Evolutionary conservation across 345 rosid species (phyloP).

Genomic region (Gossypium raimondii): DNA sequence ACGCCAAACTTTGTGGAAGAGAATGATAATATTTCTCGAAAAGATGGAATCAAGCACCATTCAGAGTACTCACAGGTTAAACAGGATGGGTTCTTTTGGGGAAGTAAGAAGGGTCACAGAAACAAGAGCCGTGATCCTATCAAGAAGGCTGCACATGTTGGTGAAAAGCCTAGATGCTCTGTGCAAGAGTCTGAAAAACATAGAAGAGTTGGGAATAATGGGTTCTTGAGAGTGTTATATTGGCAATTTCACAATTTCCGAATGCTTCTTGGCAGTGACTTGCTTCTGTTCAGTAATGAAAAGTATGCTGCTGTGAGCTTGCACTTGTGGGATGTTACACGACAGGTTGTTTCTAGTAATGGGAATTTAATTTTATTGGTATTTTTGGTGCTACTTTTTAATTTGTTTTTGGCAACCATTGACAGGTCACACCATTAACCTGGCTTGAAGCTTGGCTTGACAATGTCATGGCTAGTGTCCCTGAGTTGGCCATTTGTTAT

Average conservation of each 20-base stretch:
- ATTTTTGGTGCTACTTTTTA: conserved; percentile 2
- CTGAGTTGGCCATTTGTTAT: conserved; percentile 95
- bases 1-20: conserved; percentile 41
- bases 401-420: conserved; percentile 9
- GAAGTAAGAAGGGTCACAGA: conserved; percentile 47
- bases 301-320: conserved; percentile 90
- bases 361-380: conserved; percentile 10
- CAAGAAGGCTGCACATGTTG: conserved; percentile 54
- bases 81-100: conserved; percentile 54
- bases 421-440: conserved; percentile 78
- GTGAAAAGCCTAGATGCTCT: conserved; percentile 67
- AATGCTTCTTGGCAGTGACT: conserved; percentile 92
- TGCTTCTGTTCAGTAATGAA: conserved; percentile 92
- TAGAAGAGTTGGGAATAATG: conserved; percentile 64
- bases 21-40: conserved; percentile 34
- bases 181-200: conserved; percentile 80
- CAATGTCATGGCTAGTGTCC: conserved; percentile 96
- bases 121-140: conserved; percentile 50
- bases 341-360: conserved; percentile 51
- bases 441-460: conserved; percentile 99
- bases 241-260: conserved; percentile 99
- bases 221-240: conserved; percentile 71
- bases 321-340: conserved; percentile 80
- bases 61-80: conserved; percentile 49
- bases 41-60: conserved; percentile 34